Evolutionary conservation across 2,329 filamentous ascomycete genomes (phyloP).

Genomic region (Gyromitra esculenta): DNA sequence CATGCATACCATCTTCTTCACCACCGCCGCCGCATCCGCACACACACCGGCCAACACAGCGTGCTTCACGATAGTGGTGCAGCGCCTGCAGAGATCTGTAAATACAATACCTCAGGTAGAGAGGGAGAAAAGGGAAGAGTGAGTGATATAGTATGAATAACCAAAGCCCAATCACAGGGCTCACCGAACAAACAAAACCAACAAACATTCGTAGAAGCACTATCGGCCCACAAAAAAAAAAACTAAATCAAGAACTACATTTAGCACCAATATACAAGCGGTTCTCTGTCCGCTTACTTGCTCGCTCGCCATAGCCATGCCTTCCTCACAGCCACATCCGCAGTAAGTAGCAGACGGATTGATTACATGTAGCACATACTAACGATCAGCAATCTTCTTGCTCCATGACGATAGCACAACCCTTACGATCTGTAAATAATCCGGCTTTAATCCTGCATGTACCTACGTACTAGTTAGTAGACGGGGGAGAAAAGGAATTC

Average conservation of each 20-base stretch:
- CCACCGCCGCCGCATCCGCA: conserved; percentile 14
- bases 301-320: conserved; percentile 22
- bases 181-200: conserved; percentile 3
- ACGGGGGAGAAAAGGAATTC: no score
- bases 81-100: conserved; percentile 27
- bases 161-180: not conserved
- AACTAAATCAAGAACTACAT: conserved; percentile 2
- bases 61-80: conserved; percentile 5
- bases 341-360: conserved; percentile 16
- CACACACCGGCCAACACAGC: conserved; percentile 2
- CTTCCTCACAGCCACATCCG: conserved; percentile 19
- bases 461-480: no score
- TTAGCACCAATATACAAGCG: not conserved
- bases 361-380: not conserved
- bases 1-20: conserved; percentile 13
- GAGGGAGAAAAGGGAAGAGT: not conserved
- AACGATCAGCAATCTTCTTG: conserved; percentile 1
- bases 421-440: conserved; percentile 23
- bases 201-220: not conserved
- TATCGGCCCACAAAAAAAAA: not conserved
- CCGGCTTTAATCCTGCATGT: not conserved
- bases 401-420: conserved; percentile 3
- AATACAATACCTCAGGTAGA: conserved; percentile 7
- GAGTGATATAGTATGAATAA: not conserved
- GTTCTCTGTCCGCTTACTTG: not conserved